These are phyloP conservation scores for Yamadazyma friedrichii DNA, from an alignment of 1,139 yeast species.

Conservation along the genomic window DNA sequence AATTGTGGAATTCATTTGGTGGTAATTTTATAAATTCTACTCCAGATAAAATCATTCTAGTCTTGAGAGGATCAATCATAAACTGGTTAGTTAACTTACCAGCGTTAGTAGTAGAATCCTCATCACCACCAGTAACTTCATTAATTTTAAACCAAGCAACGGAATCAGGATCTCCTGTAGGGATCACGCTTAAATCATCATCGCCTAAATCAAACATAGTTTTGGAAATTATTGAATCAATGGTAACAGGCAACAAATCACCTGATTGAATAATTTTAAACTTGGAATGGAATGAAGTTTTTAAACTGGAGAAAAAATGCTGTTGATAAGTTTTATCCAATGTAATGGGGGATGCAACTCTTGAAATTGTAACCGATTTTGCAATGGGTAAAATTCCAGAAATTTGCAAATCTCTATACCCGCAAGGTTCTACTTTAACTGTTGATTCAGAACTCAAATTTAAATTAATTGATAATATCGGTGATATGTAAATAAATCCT, in stretches of 20 bases:
- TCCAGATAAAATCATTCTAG: conserved; percentile 71
- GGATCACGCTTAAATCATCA: conserved; percentile 37
- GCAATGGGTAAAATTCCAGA: conserved; percentile 35
- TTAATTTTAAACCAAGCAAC: conserved; percentile 82
- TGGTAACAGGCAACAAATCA: conserved; percentile 73
- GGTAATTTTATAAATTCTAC: conserved; percentile 42
- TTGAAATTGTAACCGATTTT: conserved; percentile 53
- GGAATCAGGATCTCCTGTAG: conserved; percentile 65
- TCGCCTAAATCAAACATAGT: conserved; percentile 48
- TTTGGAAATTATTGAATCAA: conserved; percentile 69
- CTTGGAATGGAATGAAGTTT: conserved; percentile 57
- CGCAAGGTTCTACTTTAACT: conserved; percentile 26
- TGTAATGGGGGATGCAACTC: conserved; percentile 71
- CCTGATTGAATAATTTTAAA: conserved; percentile 58
- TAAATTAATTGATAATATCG: conserved; percentile 58
- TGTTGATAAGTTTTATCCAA: conserved; percentile 66
- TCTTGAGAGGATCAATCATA: conserved; percentile 60
- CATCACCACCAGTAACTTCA: conserved; percentile 34
- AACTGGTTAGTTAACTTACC: conserved; percentile 43
- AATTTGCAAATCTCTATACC: conserved; percentile 18
- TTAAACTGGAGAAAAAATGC: conserved; percentile 61
- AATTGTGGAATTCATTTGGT: conserved; percentile 32
- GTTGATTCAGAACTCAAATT: conserved; percentile 30
- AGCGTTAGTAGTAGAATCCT: conserved; percentile 2
- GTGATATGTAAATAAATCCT: conserved; percentile 56